Evolutionary conservation across 345 rosid genomes (phyloP).

Genomic region (Rubroshorea leprosula): DNA sequence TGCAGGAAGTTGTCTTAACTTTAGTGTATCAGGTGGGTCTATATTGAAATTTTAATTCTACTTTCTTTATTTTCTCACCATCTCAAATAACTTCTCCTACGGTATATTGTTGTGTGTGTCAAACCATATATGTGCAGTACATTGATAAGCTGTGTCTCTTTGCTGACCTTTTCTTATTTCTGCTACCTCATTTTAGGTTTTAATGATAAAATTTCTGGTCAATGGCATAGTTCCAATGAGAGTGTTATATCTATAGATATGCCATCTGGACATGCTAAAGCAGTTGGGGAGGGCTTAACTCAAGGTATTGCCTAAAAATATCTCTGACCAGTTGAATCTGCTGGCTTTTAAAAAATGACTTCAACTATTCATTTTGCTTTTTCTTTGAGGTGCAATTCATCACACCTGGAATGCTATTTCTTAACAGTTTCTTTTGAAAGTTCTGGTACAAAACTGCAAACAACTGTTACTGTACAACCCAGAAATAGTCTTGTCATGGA

Average conservation of each 20-base stretch:
- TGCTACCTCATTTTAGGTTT: conserved; percentile 35
- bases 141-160: not conserved
- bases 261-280: conserved; percentile 66
- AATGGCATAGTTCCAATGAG: conserved; percentile 58
- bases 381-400: conserved; percentile 6
- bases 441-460: conserved; percentile 52
- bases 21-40: conserved; percentile 56
- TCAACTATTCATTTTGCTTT: conserved; percentile 1
- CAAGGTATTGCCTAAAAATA: conserved; percentile 38
- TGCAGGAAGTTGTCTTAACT: conserved; percentile 49
- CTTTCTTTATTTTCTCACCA: not conserved
- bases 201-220: conserved; percentile 47
- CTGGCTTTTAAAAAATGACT: not conserved
- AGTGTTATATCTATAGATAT: conserved; percentile 51
- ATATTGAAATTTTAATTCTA: conserved; percentile 10
- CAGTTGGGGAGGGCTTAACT: conserved; percentile 61
- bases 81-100: not conserved
- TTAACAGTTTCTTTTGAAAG: conserved; percentile 59
- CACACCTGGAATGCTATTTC: conserved; percentile 19
- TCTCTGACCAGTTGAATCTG: conserved; percentile 1
- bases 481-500: conserved; percentile 48
- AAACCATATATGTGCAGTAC: not conserved
- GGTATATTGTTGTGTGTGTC: not conserved
- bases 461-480: conserved; percentile 56
- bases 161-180: not conserved